Percentiles rank a stretch among this genome's conserved stretches.
Evolutionary conservation across 208 protist genomes (phyloP).

Genomic region (Acanthamoeba divionensis): DNA sequence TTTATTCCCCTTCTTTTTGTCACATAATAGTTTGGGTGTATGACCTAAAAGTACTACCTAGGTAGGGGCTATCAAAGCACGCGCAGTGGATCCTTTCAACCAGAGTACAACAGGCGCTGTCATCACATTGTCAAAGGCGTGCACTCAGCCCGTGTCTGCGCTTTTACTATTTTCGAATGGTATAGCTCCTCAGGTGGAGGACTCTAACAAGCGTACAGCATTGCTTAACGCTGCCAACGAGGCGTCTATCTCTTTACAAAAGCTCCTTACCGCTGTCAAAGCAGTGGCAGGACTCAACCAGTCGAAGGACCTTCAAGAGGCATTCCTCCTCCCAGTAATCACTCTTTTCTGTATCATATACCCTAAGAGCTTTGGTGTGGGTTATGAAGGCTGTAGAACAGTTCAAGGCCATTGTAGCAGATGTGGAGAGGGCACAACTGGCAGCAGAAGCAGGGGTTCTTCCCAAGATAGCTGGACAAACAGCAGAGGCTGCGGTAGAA

Average conservation of each 20-base stretch:
- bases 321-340: no score
- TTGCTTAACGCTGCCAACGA: not conserved
- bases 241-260: not conserved
- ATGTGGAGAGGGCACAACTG: not conserved
- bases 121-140: not conserved
- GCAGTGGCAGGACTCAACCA: not conserved
- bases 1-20: no score
- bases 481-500: not conserved
- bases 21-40: no score
- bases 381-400: no score
- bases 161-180: not conserved
- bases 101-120: no score
- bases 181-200: not conserved
- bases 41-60: no score
- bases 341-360: no score
- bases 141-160: not conserved
- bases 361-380: no score
- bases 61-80: no score
- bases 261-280: constrained; percentile 8
- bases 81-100: no score
- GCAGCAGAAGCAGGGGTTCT: constrained; percentile 17
- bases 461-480: not conserved
- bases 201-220: not conserved
- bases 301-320: no score
- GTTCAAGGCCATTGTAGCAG: no score